Evolutionary conservation across 1,139 yeast species (phyloP), one percentile per base, ranked within the genome.

Genomic region (Yamadazyma dendronema): DNA sequence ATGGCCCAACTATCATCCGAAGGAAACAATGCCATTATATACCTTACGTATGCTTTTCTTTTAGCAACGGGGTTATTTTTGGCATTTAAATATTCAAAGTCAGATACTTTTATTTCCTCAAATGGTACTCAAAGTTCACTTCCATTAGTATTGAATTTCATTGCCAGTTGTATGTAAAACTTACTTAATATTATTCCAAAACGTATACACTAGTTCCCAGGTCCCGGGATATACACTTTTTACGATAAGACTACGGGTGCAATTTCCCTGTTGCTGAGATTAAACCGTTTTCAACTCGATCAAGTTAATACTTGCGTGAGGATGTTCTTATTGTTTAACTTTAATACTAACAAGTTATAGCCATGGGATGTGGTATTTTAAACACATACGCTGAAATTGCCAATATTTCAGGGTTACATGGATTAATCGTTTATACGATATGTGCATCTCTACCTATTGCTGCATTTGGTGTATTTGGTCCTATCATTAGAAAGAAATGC

Each of bases 281-380:
- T 46, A 77, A 55, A 81, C 89, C 88, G 88, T 76, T 65, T 53
- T 69, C 5, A 68, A 84, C 92, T 84, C 92, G 92, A 84, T 69
- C 90, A 84, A 82, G 88, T 63, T 82, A 74, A 72, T 71, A 64
- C 92, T 84, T 84, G 92, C 90, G 90, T 81, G 92, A 83, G 92
- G 82, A 83, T 67, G 62, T 46, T 48, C 45, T 47, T 39, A 39
- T 41, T 42, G 42, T 47, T n/a, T 41, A 50, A 7, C 5, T 48
- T 45, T 46, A n/a, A 27, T 46, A 42, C 46, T 49, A 42, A 47
- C 40, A 13, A 31, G 57, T n/a, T 35, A 11, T 54, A 84, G 95
- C 89, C 37, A 74, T 88, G 81, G 97, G 97, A 37, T 84, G 90
- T 61, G 97, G 97, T 59, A 79, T 89, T 40, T 62, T 90, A 31